Percentiles rank a stretch among this genome's conserved stretches.
Evolutionary conservation across 495 filamentous ascomycete genomes (phyloP).

Genomic region (Podospora sp.): DNA sequence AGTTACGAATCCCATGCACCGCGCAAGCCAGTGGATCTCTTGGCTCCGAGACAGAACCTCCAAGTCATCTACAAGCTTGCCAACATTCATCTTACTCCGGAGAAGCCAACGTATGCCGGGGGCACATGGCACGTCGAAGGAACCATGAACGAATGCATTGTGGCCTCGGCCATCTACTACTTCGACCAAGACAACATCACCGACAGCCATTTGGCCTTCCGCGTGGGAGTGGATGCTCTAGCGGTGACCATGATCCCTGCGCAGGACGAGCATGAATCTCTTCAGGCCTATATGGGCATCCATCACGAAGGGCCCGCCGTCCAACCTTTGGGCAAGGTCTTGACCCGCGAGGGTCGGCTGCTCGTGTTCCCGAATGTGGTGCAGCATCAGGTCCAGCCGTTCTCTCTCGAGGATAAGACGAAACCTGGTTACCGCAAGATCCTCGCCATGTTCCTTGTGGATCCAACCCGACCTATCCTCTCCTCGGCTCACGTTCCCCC

Average conservation of each 20-base stretch:
- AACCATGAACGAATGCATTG: slow-evolving; percentile 38
- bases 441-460: slow-evolving; percentile 60
- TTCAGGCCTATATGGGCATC: slow-evolving; percentile 28
- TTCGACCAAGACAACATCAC: slow-evolving; percentile 66
- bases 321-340: slow-evolving; percentile 40
- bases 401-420: slow-evolving; percentile 49
- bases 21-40: background rate
- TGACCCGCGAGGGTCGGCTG: slow-evolving; percentile 38
- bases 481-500: slow-evolving; percentile 60
- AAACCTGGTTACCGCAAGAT: slow-evolving; percentile 59
- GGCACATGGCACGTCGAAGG: slow-evolving; percentile 55
- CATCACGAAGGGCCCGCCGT: slow-evolving; percentile 25
- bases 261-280: slow-evolving; percentile 27
- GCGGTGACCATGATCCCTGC: slow-evolving; percentile 22
- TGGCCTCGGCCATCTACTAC: slow-evolving; percentile 63
- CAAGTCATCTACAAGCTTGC: slow-evolving; percentile 68
- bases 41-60: slow-evolving; percentile 30
- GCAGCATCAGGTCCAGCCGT: slow-evolving; percentile 56
- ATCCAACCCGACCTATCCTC: slow-evolving; percentile 54
- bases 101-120: slow-evolving; percentile 46
- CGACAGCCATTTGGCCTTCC: slow-evolving; percentile 55
- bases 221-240: slow-evolving; percentile 35
- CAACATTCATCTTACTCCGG: slow-evolving; percentile 62
- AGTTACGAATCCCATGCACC: too few species aligned
- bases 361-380: slow-evolving; percentile 47